phyloP scores from a whole-genome alignment of 2,329 filamentous ascomycete species.

The Coniochaeta sp. region DNA sequence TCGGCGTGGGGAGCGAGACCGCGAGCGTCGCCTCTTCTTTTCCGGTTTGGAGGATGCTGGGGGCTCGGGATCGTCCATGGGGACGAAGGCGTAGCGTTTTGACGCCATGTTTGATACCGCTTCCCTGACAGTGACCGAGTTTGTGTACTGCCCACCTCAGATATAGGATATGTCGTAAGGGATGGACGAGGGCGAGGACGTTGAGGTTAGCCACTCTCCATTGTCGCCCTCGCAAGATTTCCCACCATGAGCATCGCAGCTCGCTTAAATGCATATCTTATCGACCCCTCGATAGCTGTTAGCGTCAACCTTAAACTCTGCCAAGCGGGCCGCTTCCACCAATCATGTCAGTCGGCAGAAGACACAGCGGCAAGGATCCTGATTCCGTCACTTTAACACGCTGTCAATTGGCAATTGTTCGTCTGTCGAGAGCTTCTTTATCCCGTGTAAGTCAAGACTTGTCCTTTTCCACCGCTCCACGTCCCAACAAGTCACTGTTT shows the following conservation, averaged over 20 bases:
- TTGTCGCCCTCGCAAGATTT: background rate
- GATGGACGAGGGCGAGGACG: background rate
- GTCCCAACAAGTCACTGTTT: no score
- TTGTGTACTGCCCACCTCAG: background rate
- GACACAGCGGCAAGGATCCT: background rate
- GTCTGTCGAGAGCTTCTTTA: background rate
- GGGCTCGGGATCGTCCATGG: slow-evolving; percentile 61
- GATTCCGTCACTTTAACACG: slow-evolving; percentile 13
- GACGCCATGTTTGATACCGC: slow-evolving; percentile 21
- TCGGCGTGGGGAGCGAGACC: slow-evolving; percentile 15
- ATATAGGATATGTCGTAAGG: background rate
- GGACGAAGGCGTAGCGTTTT: slow-evolving; percentile 60
- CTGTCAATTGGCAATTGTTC: slow-evolving; percentile 11
- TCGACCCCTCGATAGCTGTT: background rate
- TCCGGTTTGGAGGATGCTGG: slow-evolving; percentile 35
- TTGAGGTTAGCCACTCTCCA: background rate
- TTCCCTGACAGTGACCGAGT: background rate
- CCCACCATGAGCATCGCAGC: background rate
- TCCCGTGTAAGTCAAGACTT: slow-evolving; percentile 1
- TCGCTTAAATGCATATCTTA: slow-evolving; percentile 1
- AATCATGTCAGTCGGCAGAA: background rate
- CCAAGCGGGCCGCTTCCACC: background rate
- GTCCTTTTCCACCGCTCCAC: background rate
- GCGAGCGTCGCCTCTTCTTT: slow-evolving; percentile 23
- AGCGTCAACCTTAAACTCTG: background rate